These are phyloP conservation scores for Rhizoclosmatium globosum DNA, from an alignment of 192 early-diverging fungal genomes.

Conservation along the genomic window DNA sequence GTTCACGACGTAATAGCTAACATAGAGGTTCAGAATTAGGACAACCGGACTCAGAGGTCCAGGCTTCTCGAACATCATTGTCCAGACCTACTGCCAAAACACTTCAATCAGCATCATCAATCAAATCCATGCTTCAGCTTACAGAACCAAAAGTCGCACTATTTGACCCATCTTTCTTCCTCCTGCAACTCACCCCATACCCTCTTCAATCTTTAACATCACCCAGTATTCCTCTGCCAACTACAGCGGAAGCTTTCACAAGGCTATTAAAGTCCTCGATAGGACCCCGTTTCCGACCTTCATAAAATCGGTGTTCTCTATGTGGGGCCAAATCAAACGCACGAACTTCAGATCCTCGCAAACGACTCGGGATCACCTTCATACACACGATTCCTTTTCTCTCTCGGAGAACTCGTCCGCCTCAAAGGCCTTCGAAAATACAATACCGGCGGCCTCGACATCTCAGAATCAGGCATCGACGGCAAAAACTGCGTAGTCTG, in stretches of 20 bases:
- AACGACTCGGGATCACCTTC: conserved; percentile 86
- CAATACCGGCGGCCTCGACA: conserved; percentile 92
- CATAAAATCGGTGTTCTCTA: conserved; percentile 97
- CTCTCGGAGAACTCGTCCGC: conserved; percentile 78
- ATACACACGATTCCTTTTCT: conserved; percentile 87
- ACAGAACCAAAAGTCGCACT: conserved; percentile 16
- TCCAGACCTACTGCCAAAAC: neutral
- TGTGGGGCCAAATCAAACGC: conserved; percentile 84
- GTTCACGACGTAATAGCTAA: neutral
- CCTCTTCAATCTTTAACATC: conserved; percentile 68
- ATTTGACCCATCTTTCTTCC: conserved; percentile 59
- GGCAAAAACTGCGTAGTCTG: conserved; percentile 85
- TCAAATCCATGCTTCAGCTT: conserved; percentile 8
- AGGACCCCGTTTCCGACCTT: conserved; percentile 88
- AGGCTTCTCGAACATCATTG: neutral
- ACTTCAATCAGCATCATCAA: conserved; percentile 12
- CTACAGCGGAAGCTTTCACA: conserved; percentile 77
- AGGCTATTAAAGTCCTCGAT: conserved; percentile 88
- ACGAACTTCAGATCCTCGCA: conserved; percentile 86
- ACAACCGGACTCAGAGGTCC: too few species aligned
- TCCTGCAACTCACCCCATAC: conserved; percentile 76
- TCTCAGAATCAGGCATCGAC: conserved; percentile 79
- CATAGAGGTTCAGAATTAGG: too few species aligned
- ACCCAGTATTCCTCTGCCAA: conserved; percentile 61
- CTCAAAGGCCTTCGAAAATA: conserved; percentile 72